Percentiles rank a stretch among this genome's conserved stretches.
Evolutionary conservation across 2,329 filamentous ascomycete genomes (phyloP).

Genomic region (Colletotrichum abscissum): DNA sequence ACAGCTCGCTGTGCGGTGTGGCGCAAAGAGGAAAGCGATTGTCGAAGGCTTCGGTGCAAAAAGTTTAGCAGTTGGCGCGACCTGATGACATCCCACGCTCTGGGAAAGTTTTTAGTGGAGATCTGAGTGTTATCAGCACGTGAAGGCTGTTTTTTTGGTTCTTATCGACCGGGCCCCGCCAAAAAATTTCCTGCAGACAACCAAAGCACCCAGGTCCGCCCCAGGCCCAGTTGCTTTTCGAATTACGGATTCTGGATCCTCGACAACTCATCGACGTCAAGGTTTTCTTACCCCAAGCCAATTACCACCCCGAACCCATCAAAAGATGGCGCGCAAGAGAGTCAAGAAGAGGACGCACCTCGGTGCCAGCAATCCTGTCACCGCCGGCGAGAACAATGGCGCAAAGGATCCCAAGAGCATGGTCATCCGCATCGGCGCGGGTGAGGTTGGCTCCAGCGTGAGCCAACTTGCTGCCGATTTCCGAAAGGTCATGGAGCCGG

Average conservation of each 20-base stretch:
- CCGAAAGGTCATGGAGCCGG: conserved; percentile 93
- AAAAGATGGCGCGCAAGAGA: conserved; percentile 80
- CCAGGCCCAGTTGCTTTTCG: background rate
- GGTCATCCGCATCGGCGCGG: conserved; percentile 96
- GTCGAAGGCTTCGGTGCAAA: background rate
- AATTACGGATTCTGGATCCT: background rate
- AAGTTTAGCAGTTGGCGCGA: background rate
- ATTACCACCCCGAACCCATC: conserved; percentile 19
- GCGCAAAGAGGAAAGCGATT: background rate
- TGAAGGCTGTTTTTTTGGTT: background rate
- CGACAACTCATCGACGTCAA: background rate
- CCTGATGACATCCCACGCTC: conserved; percentile 8
- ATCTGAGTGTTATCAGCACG: conserved; percentile 14
- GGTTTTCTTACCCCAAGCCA: conserved; percentile 20
- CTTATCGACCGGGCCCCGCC: conserved; percentile 22
- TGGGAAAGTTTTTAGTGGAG: conserved; percentile 19
- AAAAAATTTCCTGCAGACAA: conserved; percentile 31
- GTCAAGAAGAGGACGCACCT: conserved; percentile 91
- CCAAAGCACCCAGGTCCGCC: background rate
- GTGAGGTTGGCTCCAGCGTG: conserved; percentile 90
- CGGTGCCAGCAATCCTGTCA: conserved; percentile 69
- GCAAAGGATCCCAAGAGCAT: conserved; percentile 89
- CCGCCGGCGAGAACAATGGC: conserved; percentile 67
- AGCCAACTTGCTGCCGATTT: conserved; percentile 94
- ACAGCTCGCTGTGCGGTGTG: background rate